Base-by-base conservation (phyloP, 2,329 filamentous ascomycete genomes). In the Pseudogymnoascus pannorum region DNA sequence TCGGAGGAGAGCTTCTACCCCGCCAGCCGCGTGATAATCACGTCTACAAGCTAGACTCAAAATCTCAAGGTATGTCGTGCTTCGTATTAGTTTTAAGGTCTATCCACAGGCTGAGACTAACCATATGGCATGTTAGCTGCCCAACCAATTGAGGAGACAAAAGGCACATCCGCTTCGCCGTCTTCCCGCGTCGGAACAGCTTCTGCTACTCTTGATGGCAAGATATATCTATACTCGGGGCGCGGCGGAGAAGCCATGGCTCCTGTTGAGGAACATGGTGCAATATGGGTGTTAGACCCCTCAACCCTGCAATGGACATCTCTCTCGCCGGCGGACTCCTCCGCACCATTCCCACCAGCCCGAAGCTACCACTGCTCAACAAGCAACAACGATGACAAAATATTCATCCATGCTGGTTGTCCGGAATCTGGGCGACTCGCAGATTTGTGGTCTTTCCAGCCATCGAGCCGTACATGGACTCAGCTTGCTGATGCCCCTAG, bases 341-440 rank as follows among this genome's bases (percentile, higher is more conserved):
- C 70, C 0, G 69, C 71, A 0, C 70, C 75, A 0, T 77, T 73
- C 58, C 85, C 81, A 1, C 64, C 65, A 11, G 67, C 68, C 2
- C 78, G 85, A 29, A 86, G 82, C 71, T 87, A 87, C 65, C 85
- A 88, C 69, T 73, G 74, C 58, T 70, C 74, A 29, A 68, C 77
- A n/a, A 72, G 76, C 1, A 75, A 73, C 58, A 66, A 67, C 14
- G 36, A 20, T 0, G 74, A 77, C 14, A 80, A 72, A 0, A 68
- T 88, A 26, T 87, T 78, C 68, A 38, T 88, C 11, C 85, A 88
- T 66, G 82, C 84, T 1, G 85, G 85, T 0, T 88, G 84, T 63
- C 81, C 84, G 0, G 77, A 78, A 18, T 75, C 74, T 3, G 85
- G 82, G 1, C 75, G 85, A 0, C 72, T 87, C 0, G 72, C 75